Base-by-base conservation (phyloP, 768 basidiomycete genomes). In the Piloderma croceum region DNA sequence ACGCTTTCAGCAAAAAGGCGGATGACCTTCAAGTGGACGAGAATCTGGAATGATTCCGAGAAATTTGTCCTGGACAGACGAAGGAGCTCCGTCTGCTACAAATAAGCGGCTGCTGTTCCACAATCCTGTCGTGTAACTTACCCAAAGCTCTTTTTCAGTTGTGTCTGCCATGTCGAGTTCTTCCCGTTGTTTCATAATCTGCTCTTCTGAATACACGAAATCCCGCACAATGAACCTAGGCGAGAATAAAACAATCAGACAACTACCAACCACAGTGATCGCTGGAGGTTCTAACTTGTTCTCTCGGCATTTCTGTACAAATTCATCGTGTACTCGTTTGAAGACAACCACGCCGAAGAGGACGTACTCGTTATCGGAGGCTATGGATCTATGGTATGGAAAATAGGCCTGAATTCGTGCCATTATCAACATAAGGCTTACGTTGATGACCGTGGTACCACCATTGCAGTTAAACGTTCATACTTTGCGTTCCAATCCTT, bases 101-200 rank as follows among this genome's bases (percentile, higher is more conserved):
- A 19, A 17, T 7, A 13, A 32, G 20, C 29, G 29, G 29, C 10
- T 10, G 29, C 29, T 31, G 29, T 31, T 21, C 21, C 7, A 31
- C 4, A 25, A 32, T 21, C 9, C 27, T 3, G 17, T n/a, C n/a
- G 6, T 31, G 34, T 3, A n/a, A 61, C 81, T 49, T 56, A 94
- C 93, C 96, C 96, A 98, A 36, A 96, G 81, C 55, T 99, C 94
- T 63, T 88, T 90, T 72, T 97, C 96, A 21, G 91, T 89, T 6
- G 75, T 71, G 48, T 83, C 81, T 3, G 91, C 80, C n/a, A 69
- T 69, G 23, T 81, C 77, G 10, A 96, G 65, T 37, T 94, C 94
- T 58, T 87, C 76, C 49, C 72, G 73, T 57, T 94, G 88, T 61
- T 83, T 90, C 44, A 71, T 70, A 21, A 92, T 67, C 43, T 83